Percentiles rank a stretch among this genome's conserved stretches.
phyloP scores from a whole-genome alignment of 805 yeast genomes.

The Yamadazyma paraphyllophila region DNA sequence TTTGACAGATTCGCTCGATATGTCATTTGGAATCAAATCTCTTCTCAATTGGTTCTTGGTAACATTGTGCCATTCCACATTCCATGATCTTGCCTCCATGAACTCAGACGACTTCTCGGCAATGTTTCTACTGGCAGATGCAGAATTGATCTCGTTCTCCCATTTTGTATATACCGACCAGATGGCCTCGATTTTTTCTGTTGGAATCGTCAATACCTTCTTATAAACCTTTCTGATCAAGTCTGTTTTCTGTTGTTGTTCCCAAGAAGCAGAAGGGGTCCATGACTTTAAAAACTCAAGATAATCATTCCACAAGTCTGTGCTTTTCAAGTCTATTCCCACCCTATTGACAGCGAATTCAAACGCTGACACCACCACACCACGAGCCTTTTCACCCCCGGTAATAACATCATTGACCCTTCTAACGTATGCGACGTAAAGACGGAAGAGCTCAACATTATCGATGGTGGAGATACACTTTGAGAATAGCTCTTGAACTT shows the following conservation, averaged over 20 bases:
- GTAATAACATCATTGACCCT: constrained; percentile 66
- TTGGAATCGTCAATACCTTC: constrained; percentile 71
- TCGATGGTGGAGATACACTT: constrained; percentile 60
- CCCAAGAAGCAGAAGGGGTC: constrained; percentile 81
- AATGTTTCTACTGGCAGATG: constrained; percentile 80
- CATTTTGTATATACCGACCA: constrained; percentile 83
- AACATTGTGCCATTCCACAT: constrained; percentile 64
- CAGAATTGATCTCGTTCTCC: constrained; percentile 72
- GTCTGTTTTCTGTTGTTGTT: constrained; percentile 77
- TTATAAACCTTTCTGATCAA: constrained; percentile 71
- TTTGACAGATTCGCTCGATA: constrained; percentile 22
- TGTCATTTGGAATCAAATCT: constrained; percentile 28
- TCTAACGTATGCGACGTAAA: constrained; percentile 77
- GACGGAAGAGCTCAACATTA: constrained; percentile 68
- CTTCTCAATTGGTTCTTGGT: constrained; percentile 50
- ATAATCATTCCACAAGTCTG: constrained; percentile 78
- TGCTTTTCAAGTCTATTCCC: constrained; percentile 73
- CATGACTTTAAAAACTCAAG: constrained; percentile 73
- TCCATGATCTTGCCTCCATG: constrained; percentile 81
- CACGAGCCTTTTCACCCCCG: constrained; percentile 79
- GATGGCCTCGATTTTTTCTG: constrained; percentile 65
- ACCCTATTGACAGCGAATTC: constrained; percentile 77
- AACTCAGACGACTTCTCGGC: constrained; percentile 80
- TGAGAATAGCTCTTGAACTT: constrained; percentile 64
- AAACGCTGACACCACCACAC: constrained; percentile 73